Evolutionary conservation across 1,139 yeast genomes (phyloP).

Genomic region (Candida gigantensis): DNA sequence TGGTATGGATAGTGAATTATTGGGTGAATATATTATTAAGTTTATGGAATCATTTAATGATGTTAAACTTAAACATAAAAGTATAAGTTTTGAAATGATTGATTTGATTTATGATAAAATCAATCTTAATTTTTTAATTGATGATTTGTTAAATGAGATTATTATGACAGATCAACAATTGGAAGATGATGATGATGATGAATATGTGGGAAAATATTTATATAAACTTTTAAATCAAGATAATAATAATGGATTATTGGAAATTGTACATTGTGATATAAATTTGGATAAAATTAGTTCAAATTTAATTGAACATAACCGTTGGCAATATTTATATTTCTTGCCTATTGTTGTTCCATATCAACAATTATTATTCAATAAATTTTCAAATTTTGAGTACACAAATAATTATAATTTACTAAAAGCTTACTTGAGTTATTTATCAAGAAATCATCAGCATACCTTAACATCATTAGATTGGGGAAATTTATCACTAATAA

Average conservation of each 20-base stretch:
- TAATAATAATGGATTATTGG: neutral
- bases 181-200: conserved; percentile 5
- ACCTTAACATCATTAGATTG: conserved; percentile 15
- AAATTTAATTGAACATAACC: conserved; percentile 7
- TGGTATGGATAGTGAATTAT: conserved; percentile 11
- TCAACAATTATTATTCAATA: conserved; percentile 1
- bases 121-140: conserved; percentile 12
- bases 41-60: conserved; percentile 54
- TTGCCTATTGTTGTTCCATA: conserved; percentile 6
- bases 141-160: conserved; percentile 9
- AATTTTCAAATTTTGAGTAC: conserved; percentile 30
- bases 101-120: conserved; percentile 12
- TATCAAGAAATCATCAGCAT: conserved; percentile 1
- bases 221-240: conserved; percentile 14
- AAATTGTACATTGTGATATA: conserved; percentile 63
- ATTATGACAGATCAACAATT: too few relatives aligned
- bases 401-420: conserved; percentile 30
- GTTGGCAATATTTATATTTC: conserved; percentile 12
- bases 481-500: conserved; percentile 21
- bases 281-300: conserved; percentile 67
- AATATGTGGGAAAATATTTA: conserved; percentile 10
- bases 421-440: conserved; percentile 30
- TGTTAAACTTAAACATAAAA: conserved; percentile 7
- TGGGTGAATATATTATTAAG: conserved; percentile 44
- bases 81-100: conserved; percentile 10